A percentile compares a stretch with the other conserved stretches of the same genome.
These are phyloP conservation scores for Dichomitus squalens DNA, from an alignment of 1,284 basidiomycete genomes.

Conservation along the genomic window DNA sequence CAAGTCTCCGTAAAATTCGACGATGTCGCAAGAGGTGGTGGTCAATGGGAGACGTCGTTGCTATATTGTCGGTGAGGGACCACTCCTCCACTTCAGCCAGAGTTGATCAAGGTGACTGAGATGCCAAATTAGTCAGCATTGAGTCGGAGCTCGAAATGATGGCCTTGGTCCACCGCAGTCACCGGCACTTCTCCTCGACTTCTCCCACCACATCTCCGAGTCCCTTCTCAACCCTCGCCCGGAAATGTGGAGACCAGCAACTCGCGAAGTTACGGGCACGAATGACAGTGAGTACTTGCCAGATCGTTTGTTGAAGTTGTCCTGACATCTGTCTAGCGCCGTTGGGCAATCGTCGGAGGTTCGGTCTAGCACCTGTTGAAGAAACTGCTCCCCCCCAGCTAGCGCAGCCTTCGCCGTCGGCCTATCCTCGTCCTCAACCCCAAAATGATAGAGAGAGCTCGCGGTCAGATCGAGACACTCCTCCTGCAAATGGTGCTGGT, in stretches of 20 bases:
- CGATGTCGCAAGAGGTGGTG: neutral
- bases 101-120: neutral
- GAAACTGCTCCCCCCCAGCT: constrained; percentile 76
- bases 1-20: neutral
- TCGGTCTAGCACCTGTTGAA: constrained; percentile 81
- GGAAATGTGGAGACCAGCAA: constrained; percentile 87
- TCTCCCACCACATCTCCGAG: constrained; percentile 32
- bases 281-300: constrained; percentile 63
- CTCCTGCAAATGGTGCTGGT: constrained; percentile 35
- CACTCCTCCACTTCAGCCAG: too few relatives aligned
- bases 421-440: constrained; percentile 68
- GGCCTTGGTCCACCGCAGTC: constrained; percentile 11
- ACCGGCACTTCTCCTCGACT: constrained; percentile 18
- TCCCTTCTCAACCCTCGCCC: constrained; percentile 45
- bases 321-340: constrained; percentile 51
- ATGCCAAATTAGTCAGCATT: constrained; percentile 21
- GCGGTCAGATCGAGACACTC: constrained; percentile 54
- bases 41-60: constrained; percentile 1
- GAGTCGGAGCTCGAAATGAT: constrained; percentile 22
- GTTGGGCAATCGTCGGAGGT: constrained; percentile 84
- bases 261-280: constrained; percentile 80
- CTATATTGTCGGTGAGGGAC: too few relatives aligned
- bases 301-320: constrained; percentile 14
- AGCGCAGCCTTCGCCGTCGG: constrained; percentile 83
- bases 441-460: constrained; percentile 51